Evolutionary conservation across 2,329 filamentous ascomycete species (phyloP), one percentile per base, ranked within the genome.

Genomic region (Aspergillus proliferans): DNA sequence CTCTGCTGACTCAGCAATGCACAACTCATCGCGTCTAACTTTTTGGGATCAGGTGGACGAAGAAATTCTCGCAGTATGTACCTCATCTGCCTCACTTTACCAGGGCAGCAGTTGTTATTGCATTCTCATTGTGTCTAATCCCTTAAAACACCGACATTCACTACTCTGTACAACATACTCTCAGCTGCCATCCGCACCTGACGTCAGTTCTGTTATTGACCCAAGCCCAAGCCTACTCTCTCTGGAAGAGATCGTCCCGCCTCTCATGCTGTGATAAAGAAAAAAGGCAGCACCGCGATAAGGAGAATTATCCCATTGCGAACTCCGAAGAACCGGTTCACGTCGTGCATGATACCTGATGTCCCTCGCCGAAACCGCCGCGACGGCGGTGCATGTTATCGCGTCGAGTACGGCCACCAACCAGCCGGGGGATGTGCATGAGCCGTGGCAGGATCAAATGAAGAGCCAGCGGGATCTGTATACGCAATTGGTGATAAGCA

Each of bases 401-500:
- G 52, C 61, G 21, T 50, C 52, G 43, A 58, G 57, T 22, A 53
- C 55, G 30, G 52, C 55, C 22, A 52, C 49, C 18, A 56, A 60
- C n/a, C 47, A 48, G 9, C 47, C 56, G 10, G 55, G 56, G 15
- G 55, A 52, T 15, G 52, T 54, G 24, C 50, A 51, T 19, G 58
- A 53, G 22, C 56, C 50, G 34, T 69, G 61, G 60, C 55, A 49
- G 28, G 64, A 67, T 49, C 69, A 66, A 51, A 55, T 60, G 10
- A 57, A 54, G 45, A 58, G 61, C 10, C 66, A 65, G 47, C 67
- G 70, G 45, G 71, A 74, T 58, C 53, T 73, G 50, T 68, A 67
- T 45, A 72, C 72, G 14, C 73, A 76, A 51, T 63, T 74, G 24
- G 65, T 71, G 43, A 67, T 75, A 30, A 74, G 72, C 50, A 61